Evolutionary conservation across 768 basidiomycete genomes (phyloP), one percentile per base, ranked within the genome.

Genomic region (Mycena venus): DNA sequence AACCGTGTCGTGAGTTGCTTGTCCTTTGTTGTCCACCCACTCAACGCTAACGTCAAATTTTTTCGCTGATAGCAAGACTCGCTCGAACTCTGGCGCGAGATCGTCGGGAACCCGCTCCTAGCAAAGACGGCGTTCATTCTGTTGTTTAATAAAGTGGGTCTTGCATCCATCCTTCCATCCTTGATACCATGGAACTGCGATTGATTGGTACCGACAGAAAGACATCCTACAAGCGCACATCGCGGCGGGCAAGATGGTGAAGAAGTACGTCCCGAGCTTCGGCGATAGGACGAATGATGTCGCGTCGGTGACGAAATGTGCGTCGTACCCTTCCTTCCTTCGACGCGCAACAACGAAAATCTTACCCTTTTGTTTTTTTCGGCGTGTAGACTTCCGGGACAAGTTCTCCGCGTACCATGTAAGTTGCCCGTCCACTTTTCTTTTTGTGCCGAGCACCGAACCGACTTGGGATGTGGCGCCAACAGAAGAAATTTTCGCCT

Each of bases 241-340:
- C 68, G 81, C 80, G 19, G 79, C 87, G 25, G 91, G 91, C 0
- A 83, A 88, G 17, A 78, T 81, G 78, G 88, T 94, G 19, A 88
- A 84, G 25, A 85, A 86, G 14, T 91, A 87, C 79, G 84, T 95
- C 27, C 88, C 91, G 2, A 90, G 90, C 15, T 94, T 89, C 74
- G 93, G 91, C 0, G 87, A 91, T 44, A 82, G 92, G 49, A 84
- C 88, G 11, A 95, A 95, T 75, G 92, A 94, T 42, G 81, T 86
- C 0, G 77, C 80, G 4, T 82, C 84, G 0, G 88, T 91, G 42
- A 86, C 91, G 1, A 89, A 88, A 81, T 94, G 93, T 92, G 71
- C 59, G 89, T 87, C 11, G 1, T 1, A 1, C 1, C 12, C 15
- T 9, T 25, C 10, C 27, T 60, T 7, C 44, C 29, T 38, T 21